Percentiles rank a stretch among this genome's conserved stretches.
These are phyloP conservation scores for Eimeria sp. DNA, from an alignment of 169 alveolate species.

Conservation along the genomic window DNA sequence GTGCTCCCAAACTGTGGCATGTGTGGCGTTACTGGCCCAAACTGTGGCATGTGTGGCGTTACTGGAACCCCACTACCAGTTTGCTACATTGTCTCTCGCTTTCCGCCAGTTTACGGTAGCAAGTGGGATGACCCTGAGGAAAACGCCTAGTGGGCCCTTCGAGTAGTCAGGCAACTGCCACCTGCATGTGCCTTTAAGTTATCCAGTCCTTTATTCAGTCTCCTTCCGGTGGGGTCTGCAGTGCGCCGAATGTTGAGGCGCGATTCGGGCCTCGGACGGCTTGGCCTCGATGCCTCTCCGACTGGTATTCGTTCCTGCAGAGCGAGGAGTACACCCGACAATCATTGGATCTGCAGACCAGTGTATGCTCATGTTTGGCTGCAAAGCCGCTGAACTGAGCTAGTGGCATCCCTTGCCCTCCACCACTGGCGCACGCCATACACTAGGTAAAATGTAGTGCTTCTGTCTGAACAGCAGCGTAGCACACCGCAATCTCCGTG, in stretches of 20 bases:
- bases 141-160: not conserved
- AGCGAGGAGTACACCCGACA: not conserved
- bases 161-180: not conserved
- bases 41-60: not conserved
- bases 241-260: slow-evolving; percentile 25
- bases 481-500: not conserved
- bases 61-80: not conserved
- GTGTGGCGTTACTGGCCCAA: not conserved
- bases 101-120: not conserved
- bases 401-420: not conserved
- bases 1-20: not conserved
- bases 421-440: not conserved
- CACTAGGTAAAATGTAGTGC: not conserved
- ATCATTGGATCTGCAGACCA: not conserved
- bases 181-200: not conserved
- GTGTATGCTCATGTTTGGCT: not conserved
- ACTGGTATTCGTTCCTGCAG: slow-evolving; percentile 22
- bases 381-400: not conserved
- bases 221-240: not conserved
- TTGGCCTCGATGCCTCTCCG: slow-evolving; percentile 17
- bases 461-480: not conserved
- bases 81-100: not conserved
- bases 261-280: slow-evolving; percentile 68
- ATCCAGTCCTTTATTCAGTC: not conserved
- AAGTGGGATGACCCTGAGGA: not conserved